Base-by-base conservation (phyloP, 495 filamentous ascomycete species). In the Elasticomyces elasticus region DNA sequence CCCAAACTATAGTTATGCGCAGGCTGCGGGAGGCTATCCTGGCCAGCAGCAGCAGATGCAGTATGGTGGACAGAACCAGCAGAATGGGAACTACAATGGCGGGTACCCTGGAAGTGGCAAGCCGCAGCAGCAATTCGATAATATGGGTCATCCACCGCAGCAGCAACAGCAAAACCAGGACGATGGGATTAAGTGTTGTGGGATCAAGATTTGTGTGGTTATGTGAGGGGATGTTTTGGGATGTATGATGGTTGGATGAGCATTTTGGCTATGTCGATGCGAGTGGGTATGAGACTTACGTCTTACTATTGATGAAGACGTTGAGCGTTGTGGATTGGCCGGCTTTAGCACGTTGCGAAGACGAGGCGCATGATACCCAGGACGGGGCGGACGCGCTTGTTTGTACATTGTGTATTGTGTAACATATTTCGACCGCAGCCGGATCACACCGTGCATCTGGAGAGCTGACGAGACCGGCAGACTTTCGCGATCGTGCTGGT, bases 201-300 rank as follows among this genome's bases (percentile, higher is more conserved):
- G 59, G 24, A 53, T 62, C 31, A 55, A 55, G 53, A 55, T 55
- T 20, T 62, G 59, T 51, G 54, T 62, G 22, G 59, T 62, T 25
- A 62, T 62, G 59, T 62, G 42, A 45, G 10, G 35, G 35, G 19
- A 5, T 12, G 42, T 22, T 3, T 45, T 37, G 31, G 31, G n/a
- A 23, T 45, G 19, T 13, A 13, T 40, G 35, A 17, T 13, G 35
- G 35, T 13, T 5, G 35, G 15, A 33, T 7, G 30, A n/a, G 24
- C 20, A 23, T 15, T 5, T 23, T 45, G 19, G 42, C 13, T 3
- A 45, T 45, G 3, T 26, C 11, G 11, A 3, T 3, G 17, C 5
- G 25, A 12, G 42, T 11, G 6, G 19, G 42, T 45, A 12, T n/a
- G n/a, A n/a, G n/a, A n/a, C n/a, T n/a, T n/a, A n/a, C n/a, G n/a